phyloP scores from a whole-genome alignment of 2,329 filamentous ascomycete species.

The Colletotrichum simmondsii region DNA sequence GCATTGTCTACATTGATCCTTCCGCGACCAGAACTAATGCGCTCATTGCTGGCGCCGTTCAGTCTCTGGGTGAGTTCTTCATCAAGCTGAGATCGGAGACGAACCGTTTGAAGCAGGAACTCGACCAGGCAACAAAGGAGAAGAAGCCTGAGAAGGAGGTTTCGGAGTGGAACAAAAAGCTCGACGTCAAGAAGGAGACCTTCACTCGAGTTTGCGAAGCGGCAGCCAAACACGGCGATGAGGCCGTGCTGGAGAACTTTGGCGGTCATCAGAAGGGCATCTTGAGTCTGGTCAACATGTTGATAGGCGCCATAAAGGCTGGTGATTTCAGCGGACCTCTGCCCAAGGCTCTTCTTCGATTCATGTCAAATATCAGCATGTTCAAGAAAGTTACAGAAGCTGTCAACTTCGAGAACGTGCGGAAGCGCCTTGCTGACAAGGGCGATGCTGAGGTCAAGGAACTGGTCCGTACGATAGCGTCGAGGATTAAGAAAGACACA shows the following conservation, averaged over 20 bases:
- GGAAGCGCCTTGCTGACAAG: conserved; percentile 71
- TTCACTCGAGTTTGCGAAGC: conserved; percentile 64
- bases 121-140: conserved; percentile 56
- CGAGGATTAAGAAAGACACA: conserved; percentile 52
- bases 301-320: conserved; percentile 65
- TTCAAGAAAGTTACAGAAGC: conserved; percentile 71
- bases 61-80: conserved; percentile 61
- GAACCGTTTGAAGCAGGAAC: conserved; percentile 57
- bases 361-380: conserved; percentile 72
- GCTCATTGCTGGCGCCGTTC: conserved; percentile 58
- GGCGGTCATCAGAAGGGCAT: conserved; percentile 68
- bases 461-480: conserved; percentile 68
- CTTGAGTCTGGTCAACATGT: conserved; percentile 62
- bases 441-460: conserved; percentile 73
- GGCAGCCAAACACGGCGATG: conserved; percentile 65
- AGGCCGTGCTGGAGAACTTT: conserved; percentile 66
- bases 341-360: conserved; percentile 65
- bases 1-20: conserved; percentile 60
- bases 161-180: conserved; percentile 50
- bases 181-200: conserved; percentile 58
- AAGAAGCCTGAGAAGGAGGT: conserved; percentile 50
- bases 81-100: conserved; percentile 59
- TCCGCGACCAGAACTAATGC: conserved; percentile 49
- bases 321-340: conserved; percentile 64
- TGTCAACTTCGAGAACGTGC: conserved; percentile 73